Evolutionary conservation across 2,329 filamentous ascomycete species (phyloP).

Genomic region (Chaetomiaceae sp.): DNA sequence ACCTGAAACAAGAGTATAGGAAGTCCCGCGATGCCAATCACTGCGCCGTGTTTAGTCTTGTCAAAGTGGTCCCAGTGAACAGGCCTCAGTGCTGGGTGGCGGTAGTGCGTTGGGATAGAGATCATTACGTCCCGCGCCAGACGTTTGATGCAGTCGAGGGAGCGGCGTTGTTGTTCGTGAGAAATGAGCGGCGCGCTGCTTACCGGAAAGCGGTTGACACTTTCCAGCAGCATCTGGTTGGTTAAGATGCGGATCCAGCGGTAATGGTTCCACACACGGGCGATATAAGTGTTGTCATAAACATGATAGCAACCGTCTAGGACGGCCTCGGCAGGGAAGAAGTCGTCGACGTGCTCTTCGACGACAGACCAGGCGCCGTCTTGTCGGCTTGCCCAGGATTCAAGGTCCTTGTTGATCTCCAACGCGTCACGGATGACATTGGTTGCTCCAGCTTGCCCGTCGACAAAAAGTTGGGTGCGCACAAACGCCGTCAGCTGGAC

Average conservation of each 20-base stretch:
- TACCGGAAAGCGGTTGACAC: conserved; percentile 35
- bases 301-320: conserved; percentile 51
- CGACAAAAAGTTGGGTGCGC: conserved; percentile 32
- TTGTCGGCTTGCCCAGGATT: conserved; percentile 34
- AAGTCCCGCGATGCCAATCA: conserved; percentile 43
- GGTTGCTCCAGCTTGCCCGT: conserved; percentile 34
- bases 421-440: conserved; percentile 37
- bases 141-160: conserved; percentile 33
- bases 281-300: conserved; percentile 50
- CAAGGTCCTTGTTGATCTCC: conserved; percentile 37
- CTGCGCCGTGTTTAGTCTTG: conserved; percentile 35
- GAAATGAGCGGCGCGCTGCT: conserved; percentile 34
- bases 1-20: conserved; percentile 47
- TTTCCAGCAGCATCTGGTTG: conserved; percentile 45
- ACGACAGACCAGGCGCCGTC: conserved; percentile 35
- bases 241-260: conserved; percentile 53
- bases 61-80: conserved; percentile 30
- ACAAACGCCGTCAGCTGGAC: conserved; percentile 37
- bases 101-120: conserved; percentile 47
- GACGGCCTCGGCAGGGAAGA: conserved; percentile 38
- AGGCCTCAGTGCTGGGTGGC: conserved; percentile 40
- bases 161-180: conserved; percentile 28
- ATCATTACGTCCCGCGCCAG: conserved; percentile 42
- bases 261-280: conserved; percentile 55
- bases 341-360: conserved; percentile 28